phyloP scores from a whole-genome alignment of 495 filamentous ascomycete genomes.

The Penicillium chermesinum region DNA sequence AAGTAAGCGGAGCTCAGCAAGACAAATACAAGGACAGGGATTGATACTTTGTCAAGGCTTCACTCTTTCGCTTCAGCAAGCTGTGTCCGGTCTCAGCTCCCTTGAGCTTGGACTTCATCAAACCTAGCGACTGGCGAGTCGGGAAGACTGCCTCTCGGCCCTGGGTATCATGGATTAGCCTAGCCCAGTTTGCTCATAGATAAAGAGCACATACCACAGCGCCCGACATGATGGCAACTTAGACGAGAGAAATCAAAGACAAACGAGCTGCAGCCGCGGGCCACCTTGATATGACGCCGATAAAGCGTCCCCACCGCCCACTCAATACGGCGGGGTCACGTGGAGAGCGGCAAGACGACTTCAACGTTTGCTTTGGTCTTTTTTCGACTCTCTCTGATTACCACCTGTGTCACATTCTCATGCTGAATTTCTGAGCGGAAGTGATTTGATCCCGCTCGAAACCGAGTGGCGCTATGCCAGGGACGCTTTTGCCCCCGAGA shows the following conservation, averaged over 20 bases:
- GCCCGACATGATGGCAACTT: conserved; percentile 48
- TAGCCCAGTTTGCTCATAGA: background rate
- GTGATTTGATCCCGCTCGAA: conserved; percentile 39
- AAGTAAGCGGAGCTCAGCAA: conserved; percentile 10
- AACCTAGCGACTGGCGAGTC: conserved; percentile 89
- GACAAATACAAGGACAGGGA: background rate
- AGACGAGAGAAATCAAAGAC: conserved; percentile 6
- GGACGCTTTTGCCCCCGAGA: conserved; percentile 55
- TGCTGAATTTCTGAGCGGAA: conserved; percentile 29
- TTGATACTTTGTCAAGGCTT: conserved; percentile 84
- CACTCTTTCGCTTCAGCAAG: conserved; percentile 86
- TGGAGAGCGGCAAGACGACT: conserved; percentile 28
- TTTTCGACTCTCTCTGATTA: conserved; percentile 22
- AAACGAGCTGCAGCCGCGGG: conserved; percentile 10
- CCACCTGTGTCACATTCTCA: conserved; percentile 23
- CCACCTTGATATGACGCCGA: conserved; percentile 33
- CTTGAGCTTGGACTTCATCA: conserved; percentile 99
- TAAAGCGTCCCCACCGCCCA: conserved; percentile 25
- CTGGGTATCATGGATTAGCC: conserved; percentile 14
- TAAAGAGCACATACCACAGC: conserved; percentile 41
- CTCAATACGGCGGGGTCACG: conserved; percentile 22
- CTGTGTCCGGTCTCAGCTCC: conserved; percentile 87
- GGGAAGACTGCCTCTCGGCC: conserved; percentile 88
- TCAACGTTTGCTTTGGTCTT: conserved; percentile 20
- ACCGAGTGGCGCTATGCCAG: conserved; percentile 53